These are phyloP conservation scores for Salix caprea DNA, from an alignment of 345 rosid species.

Conservation along the genomic window DNA sequence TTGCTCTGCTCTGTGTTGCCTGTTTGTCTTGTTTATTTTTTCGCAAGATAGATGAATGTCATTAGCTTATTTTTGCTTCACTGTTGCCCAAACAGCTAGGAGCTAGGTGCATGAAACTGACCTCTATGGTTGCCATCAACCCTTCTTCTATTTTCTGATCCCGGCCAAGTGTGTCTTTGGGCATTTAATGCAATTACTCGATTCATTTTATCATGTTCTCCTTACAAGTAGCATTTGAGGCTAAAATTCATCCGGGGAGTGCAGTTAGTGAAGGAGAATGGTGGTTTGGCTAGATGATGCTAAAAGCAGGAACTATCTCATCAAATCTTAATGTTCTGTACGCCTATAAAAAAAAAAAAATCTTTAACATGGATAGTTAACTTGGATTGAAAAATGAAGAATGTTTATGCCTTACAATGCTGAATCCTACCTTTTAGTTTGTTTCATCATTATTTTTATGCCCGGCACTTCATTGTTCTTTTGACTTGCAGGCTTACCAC, in stretches of 20 bases:
- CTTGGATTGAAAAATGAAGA: neutral
- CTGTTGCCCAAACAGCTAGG: neutral
- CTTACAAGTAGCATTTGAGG: neutral
- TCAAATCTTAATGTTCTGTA: no score
- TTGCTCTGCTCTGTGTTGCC: neutral
- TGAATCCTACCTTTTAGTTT: neutral
- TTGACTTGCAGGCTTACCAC: constrained; percentile 56
- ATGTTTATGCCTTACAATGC: neutral
- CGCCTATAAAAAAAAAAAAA: neutral
- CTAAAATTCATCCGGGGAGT: neutral
- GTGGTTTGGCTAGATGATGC: neutral
- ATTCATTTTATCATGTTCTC: neutral
- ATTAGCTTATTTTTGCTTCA: neutral
- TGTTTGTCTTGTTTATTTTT: neutral
- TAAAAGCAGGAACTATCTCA: neutral
- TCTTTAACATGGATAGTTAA: neutral
- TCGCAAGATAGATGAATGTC: neutral
- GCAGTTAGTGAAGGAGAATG: neutral
- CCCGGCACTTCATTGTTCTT: neutral
- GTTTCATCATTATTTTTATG: neutral
- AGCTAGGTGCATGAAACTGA: neutral
- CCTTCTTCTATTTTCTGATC: neutral
- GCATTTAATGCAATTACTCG: neutral
- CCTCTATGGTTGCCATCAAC: neutral
- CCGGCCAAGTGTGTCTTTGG: neutral